Base-by-base conservation (phyloP, 768 basidiomycete species). In the Calocybe cyanea region DNA sequence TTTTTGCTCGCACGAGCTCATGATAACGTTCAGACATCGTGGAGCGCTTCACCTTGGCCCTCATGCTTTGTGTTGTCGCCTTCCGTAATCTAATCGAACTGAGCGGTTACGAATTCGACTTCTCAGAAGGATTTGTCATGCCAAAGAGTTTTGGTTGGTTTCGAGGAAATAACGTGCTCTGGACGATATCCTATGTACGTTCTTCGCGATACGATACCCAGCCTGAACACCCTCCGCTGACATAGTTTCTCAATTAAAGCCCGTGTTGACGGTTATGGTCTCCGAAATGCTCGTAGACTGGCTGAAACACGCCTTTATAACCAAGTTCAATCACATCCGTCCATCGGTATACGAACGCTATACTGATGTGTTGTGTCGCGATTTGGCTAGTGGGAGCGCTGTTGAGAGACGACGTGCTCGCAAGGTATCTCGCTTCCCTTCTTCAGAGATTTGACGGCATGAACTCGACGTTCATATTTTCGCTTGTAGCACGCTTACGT, bases 291-390 rank as follows among this genome's bases (percentile, higher is more conserved):
- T 88, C 10, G 96, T 99, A 9, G 96, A 99, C 62, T 99, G 95
- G 95, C 74, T 98, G 41, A 99, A 99, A 63, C 96, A 99, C 58
- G 95, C 94, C 8, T 99, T 98, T 68, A 98, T 99, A 57, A 95
- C 94, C 41, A 99, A 99, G 64, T 98, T 98, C 72, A 99, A 99
- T 56, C 95, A 98, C 58, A 94, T 99, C 38, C 83, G 94, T 0
- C 92, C 93, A 0, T 87, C 86, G 0, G 92, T 97, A 2, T 99
- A 98, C 55, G 92, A 92, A 52, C 79, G 95, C 13, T 99, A 92
- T 62, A 89, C 85, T 2, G 96, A 99, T 56, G 92, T 99, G 0
- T 75, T 99, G 1, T 98, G 94, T 59, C 85, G 88, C 31, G 96
- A 99, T 62, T 76, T 99, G 13, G 77, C 93, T 5, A 85, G 85